phyloP scores from a whole-genome alignment of 306 rosid species.

The Vigna reflexopilosa region DNA sequence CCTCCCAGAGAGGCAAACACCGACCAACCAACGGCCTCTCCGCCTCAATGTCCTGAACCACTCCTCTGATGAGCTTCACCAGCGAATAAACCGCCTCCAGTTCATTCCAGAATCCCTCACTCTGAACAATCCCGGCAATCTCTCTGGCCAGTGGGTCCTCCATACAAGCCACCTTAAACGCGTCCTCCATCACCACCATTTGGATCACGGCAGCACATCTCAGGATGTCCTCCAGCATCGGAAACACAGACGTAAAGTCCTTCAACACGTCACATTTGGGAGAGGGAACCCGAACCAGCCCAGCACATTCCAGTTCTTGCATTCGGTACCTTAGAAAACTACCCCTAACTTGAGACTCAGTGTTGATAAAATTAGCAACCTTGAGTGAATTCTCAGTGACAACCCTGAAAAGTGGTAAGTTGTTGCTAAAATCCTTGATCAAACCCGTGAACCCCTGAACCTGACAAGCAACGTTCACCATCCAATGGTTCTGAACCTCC shows the following conservation, averaged over 20 bases:
- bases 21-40: conserved; percentile 83
- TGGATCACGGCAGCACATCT: conserved; percentile 67
- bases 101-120: conserved; percentile 77
- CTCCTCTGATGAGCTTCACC: conserved; percentile 71
- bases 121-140: conserved; percentile 65
- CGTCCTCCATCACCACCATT: conserved; percentile 73
- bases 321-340: conserved; percentile 63
- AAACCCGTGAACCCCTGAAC: conserved; percentile 77
- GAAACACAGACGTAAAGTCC: conserved; percentile 66
- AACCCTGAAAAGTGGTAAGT: conserved; percentile 67
- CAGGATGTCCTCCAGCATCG: conserved; percentile 79
- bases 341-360: conserved; percentile 62
- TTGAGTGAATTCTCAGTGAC: conserved; percentile 72
- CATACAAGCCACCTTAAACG: conserved; percentile 55
- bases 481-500: conserved; percentile 86
- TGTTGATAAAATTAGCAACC: conserved; percentile 71
- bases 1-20: conserved; percentile 90
- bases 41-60: conserved; percentile 75
- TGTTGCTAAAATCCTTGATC: conserved; percentile 77
- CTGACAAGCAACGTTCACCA: conserved; percentile 88
- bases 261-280: conserved; percentile 62
- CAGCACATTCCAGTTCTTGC: conserved; percentile 65
- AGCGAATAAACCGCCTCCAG: conserved; percentile 77
- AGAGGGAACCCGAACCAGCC: conserved; percentile 72
- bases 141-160: conserved; percentile 72